A percentile compares a stretch with the other conserved stretches of the same genome.
Conservation (phyloP, 768 basidiomycete genomes). For the Porpolomopsis calyptriformis region DNA sequence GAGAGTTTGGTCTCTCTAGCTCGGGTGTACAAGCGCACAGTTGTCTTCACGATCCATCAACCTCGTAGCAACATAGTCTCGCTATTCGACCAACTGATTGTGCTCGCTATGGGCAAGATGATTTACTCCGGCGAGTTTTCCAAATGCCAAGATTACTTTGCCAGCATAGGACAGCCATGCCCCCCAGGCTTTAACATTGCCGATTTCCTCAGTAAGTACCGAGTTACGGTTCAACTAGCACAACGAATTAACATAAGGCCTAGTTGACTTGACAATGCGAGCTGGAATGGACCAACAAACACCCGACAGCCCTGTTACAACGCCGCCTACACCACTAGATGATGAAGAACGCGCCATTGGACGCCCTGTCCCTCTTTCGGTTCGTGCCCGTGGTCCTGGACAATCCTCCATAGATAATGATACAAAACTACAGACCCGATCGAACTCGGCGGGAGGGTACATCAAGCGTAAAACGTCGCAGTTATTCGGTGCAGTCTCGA, state of each 20-base stretch:
- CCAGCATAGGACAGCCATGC: conserved; percentile 68
- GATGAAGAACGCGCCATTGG: conserved; percentile 65
- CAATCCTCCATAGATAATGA: conserved; percentile 22
- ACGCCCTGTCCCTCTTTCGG: conserved; percentile 25
- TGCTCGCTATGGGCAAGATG: conserved; percentile 74
- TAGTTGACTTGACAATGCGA: conserved; percentile 68
- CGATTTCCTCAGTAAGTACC: conserved; percentile 78
- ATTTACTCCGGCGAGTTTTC: conserved; percentile 76
- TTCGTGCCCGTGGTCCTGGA: conserved; percentile 29
- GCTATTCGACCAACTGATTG: conserved; percentile 83
- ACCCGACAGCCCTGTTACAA: conserved; percentile 28
- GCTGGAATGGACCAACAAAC: conserved; percentile 31
- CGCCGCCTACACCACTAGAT: conserved; percentile 24
- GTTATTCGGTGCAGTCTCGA: conserved; percentile 47
- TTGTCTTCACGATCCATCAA: conserved; percentile 97
- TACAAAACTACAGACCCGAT: conserved; percentile 42
- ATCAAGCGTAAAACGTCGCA: conserved; percentile 68
- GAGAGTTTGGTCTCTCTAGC: conserved; percentile 82
- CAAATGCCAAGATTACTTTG: conserved; percentile 74
- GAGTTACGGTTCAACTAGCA: background rate
- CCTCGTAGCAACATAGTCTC: conserved; percentile 96
- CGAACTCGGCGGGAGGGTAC: conserved; percentile 38
- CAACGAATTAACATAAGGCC: conserved; percentile 3
- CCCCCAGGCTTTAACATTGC: conserved; percentile 95
- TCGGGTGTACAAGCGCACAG: conserved; percentile 82